Evolutionary conservation across 768 basidiomycete genomes (phyloP).

Genomic region (Termitomyces sp.): DNA sequence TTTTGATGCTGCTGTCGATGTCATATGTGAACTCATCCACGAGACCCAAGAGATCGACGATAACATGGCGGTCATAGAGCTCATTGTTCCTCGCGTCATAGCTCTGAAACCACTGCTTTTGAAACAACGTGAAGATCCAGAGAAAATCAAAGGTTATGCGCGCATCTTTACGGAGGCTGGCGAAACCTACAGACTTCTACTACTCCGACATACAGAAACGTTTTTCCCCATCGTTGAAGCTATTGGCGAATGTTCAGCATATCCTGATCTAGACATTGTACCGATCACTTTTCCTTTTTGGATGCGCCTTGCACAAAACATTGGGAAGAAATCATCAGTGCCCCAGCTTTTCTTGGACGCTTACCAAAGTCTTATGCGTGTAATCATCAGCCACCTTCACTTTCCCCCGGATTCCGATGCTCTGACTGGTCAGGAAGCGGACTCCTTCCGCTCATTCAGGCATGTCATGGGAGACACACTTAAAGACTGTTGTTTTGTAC

Average conservation of each 20-base stretch:
- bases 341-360: conserved; percentile 77
- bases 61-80: conserved; percentile 83
- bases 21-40: conserved; percentile 91
- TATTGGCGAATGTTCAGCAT: conserved; percentile 89
- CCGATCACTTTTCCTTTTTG: conserved; percentile 98
- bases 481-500: conserved; percentile 95
- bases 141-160: conserved; percentile 84
- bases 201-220: conserved; percentile 85
- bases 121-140: conserved; percentile 68
- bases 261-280: conserved; percentile 91
- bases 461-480: conserved; percentile 99
- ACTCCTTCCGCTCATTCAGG: conserved; percentile 91
- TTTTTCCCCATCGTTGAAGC: conserved; percentile 96
- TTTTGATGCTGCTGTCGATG: conserved; percentile 92
- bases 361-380: conserved; percentile 76
- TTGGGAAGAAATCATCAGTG: conserved; percentile 70
- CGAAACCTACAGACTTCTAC: conserved; percentile 86
- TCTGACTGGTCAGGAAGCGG: conserved; percentile 78
- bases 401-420: conserved; percentile 73
- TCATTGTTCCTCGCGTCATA: conserved; percentile 84
- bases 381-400: conserved; percentile 87
- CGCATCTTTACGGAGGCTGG: conserved; percentile 96
- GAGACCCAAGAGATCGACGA: conserved; percentile 98
- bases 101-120: conserved; percentile 59
- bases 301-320: conserved; percentile 91